A percentile compares a stretch with the other conserved stretches of the same genome.
Conservation (phyloP, 192 early-diverging fungal species). For the Dispira simplex region DNA sequence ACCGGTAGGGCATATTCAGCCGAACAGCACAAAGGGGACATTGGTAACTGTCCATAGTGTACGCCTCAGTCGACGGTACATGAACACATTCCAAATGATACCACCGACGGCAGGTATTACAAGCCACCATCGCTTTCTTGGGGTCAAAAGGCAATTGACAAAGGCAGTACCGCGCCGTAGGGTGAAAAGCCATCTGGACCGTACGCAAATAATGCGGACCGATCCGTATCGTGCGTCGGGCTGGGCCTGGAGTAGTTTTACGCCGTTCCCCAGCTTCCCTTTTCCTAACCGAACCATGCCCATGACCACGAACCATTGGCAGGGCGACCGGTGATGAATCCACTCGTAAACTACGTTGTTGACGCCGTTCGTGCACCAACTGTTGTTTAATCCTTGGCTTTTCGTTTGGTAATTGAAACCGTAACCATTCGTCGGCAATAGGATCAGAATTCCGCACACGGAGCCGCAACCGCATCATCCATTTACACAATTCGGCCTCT, state of each 20-base stretch:
- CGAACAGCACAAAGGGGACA: slow-evolving; percentile 10
- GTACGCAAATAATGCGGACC: slow-evolving; percentile 17
- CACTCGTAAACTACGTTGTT: slow-evolving; percentile 1
- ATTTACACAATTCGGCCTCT: slow-evolving; percentile 4
- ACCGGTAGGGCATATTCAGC: slow-evolving; percentile 1
- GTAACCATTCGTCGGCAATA: slow-evolving; percentile 3
- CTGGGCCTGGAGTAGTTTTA: slow-evolving; percentile 10
- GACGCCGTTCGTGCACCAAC: slow-evolving; percentile 3
- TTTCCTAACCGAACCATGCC: neutral
- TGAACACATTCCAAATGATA: slow-evolving; percentile 42
- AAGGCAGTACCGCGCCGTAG: slow-evolving; percentile 21
- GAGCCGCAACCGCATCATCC: slow-evolving; percentile 2
- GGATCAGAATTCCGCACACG: neutral
- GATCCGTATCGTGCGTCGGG: slow-evolving; percentile 5
- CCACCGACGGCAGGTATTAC: slow-evolving; percentile 44
- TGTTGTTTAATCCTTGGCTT: slow-evolving; percentile 4
- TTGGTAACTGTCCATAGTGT: slow-evolving; percentile 2
- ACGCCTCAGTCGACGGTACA: slow-evolving; percentile 19
- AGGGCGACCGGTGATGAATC: neutral
- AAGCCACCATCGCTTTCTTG: slow-evolving; percentile 34
- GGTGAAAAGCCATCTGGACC: slow-evolving; percentile 13
- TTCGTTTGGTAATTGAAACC: neutral
- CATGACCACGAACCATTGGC: neutral
- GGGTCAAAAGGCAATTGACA: slow-evolving; percentile 18
- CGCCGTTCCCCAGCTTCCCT: neutral